Evolutionary conservation across 1,284 basidiomycete species (phyloP).

Genomic region (Leccinum angustisporum): DNA sequence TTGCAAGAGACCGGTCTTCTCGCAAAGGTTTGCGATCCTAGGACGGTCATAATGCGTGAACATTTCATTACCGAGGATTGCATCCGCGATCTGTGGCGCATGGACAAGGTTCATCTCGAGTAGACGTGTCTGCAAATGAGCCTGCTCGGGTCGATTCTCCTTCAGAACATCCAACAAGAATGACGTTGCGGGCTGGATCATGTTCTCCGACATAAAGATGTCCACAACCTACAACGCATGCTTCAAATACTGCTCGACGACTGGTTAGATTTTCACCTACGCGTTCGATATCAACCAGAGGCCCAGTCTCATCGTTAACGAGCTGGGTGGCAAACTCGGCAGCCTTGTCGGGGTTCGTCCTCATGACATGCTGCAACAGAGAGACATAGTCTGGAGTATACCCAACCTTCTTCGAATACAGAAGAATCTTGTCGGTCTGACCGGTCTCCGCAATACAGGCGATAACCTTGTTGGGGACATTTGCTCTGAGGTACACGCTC

Average conservation of each 20-base stretch:
- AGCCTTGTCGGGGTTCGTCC: constrained; percentile 96
- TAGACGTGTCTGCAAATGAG: constrained; percentile 92
- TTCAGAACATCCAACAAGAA: constrained; percentile 99
- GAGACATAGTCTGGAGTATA: constrained; percentile 94
- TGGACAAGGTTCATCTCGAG: constrained; percentile 98
- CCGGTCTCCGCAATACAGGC: constrained; percentile 99
- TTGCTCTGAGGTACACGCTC: constrained; percentile 97
- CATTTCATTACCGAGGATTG: constrained; percentile 99
- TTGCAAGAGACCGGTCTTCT: constrained; percentile 96
- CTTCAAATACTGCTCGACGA: constrained; percentile 5
- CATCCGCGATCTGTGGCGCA: constrained; percentile 98
- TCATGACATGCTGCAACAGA: constrained; percentile 96
- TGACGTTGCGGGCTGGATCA: constrained; percentile 99
- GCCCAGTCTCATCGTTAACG: constrained; percentile 90
- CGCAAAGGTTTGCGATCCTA: constrained; percentile 96
- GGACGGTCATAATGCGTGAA: constrained; percentile 97
- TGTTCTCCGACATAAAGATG: constrained; percentile 99
- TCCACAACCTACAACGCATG: constrained; percentile 72
- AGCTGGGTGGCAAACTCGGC: constrained; percentile 97
- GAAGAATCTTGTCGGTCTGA: constrained; percentile 97
- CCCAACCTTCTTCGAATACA: constrained; percentile 97
- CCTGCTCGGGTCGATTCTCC: constrained; percentile 98
- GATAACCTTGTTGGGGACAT: constrained; percentile 98
- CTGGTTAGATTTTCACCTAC: constrained; percentile 42
- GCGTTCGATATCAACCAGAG: constrained; percentile 92